Evolutionary conservation across 495 filamentous ascomycete genomes (phyloP), one percentile per base, ranked within the genome.

Genomic region (Pseudoneurospora amorphoporcata): DNA sequence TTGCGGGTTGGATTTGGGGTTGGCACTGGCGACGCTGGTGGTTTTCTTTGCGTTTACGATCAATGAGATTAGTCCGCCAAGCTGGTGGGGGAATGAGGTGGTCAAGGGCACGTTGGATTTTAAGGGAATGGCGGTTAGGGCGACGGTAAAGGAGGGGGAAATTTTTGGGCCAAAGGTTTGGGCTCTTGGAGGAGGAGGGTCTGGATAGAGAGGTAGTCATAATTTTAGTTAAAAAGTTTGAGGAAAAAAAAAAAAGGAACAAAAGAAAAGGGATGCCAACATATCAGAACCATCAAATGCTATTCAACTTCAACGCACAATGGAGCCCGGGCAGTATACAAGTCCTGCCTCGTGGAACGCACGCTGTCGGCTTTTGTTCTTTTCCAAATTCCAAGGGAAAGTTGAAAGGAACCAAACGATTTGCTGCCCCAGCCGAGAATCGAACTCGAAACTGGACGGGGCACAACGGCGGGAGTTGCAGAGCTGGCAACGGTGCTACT

Each of bases 31-130:
- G 5, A 91, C 89, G 3, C 83, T 90, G 69, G 82, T 89, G 47
- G 88, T 91, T 68, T 90, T 90, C 79, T 89, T 91, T 75, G 85
- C 82, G 0, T 84, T 88, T 68, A 84, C 81, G 0, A 79, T 88
- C 6, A 81, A 83, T 7, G 77, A 82, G 39, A 83, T 87, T 65
- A 77, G 84, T 17, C 80, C 85, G 37, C 87, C 87, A 0, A 71
- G 73, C 4, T 88, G 87, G 87, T 89, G 87, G 87, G 86, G 85
- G 39, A 88, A 88, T 70, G 79, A 78, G 0, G 80, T 87, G 7
- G 83, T 84, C 0, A 79, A 78, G n/a, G 72, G 77, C 23, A 88
- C 86, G 32, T 77, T 88, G 81, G 88, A 89, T 74, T 83, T 75
- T 43, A 79, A 84, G 68, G 85, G 84, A 12, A 84, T 84, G 39